Conservation (phyloP, 768 basidiomycete species). For the Lactifluus volemus region DNA sequence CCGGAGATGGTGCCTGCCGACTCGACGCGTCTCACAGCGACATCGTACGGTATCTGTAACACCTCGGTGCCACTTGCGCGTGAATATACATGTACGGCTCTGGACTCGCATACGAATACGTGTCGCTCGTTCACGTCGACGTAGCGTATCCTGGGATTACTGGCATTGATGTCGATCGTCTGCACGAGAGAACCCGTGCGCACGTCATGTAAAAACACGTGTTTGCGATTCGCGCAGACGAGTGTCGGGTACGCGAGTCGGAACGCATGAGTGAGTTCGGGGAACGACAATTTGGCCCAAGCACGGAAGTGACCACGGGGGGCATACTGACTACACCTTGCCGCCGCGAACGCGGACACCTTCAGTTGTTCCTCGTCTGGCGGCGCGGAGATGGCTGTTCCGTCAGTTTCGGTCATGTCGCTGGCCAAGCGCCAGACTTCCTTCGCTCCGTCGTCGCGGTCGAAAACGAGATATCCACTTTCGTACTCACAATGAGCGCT, state of each 20-base stretch:
- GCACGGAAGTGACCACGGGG: slow-evolving; percentile 49
- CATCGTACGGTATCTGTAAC: slow-evolving; percentile 26
- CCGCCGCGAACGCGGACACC: slow-evolving; percentile 22
- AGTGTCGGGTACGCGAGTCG: slow-evolving; percentile 63
- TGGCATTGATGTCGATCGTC: slow-evolving; percentile 36
- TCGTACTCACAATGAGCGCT: slow-evolving; percentile 70
- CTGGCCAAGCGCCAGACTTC: slow-evolving; percentile 60
- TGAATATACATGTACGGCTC: slow-evolving; percentile 45
- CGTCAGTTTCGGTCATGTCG: slow-evolving; percentile 18
- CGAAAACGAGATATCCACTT: slow-evolving; percentile 62
- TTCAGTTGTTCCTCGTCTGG: slow-evolving; percentile 24
- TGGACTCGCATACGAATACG: slow-evolving; percentile 49
- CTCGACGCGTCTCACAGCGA: not conserved
- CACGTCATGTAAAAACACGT: slow-evolving; percentile 57
- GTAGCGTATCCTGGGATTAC: slow-evolving; percentile 36
- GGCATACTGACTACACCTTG: slow-evolving; percentile 8
- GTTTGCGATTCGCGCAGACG: slow-evolving; percentile 36
- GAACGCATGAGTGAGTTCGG: slow-evolving; percentile 42
- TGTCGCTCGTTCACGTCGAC: slow-evolving; percentile 55
- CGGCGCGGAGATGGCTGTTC: not conserved
- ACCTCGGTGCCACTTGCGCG: slow-evolving; percentile 38
- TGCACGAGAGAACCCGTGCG: slow-evolving; percentile 41
- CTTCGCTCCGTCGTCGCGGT: slow-evolving; percentile 44
- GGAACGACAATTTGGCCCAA: slow-evolving; percentile 47
- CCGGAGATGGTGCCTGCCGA: not conserved